phyloP scores from a whole-genome alignment of 2,329 filamentous ascomycete genomes.

The Cytospora leucostoma region DNA sequence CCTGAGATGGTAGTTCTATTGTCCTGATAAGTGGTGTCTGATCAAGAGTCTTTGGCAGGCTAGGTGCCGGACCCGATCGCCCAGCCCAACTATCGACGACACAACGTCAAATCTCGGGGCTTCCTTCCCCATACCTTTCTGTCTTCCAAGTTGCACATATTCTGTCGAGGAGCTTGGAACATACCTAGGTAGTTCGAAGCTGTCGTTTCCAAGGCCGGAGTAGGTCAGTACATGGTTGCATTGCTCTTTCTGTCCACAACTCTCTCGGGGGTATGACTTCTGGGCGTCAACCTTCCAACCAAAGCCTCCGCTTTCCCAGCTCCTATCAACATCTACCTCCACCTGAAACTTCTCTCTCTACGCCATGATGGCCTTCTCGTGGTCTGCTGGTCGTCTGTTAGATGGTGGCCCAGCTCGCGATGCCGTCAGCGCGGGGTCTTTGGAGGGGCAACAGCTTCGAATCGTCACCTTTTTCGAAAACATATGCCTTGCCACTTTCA shows the following conservation, averaged over 20 bases:
- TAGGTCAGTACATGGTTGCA: constrained; percentile 19
- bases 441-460: constrained; percentile 6
- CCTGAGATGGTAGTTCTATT: not conserved
- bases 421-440: not conserved
- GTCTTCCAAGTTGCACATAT: not conserved
- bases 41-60: constrained; percentile 17
- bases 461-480: not conserved
- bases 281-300: not conserved
- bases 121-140: not conserved
- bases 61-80: constrained; percentile 8
- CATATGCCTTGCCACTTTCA: constrained; percentile 12
- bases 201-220: constrained; percentile 14
- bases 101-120: not conserved
- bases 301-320: not conserved
- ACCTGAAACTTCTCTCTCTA: not conserved
- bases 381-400: not conserved
- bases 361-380: constrained; percentile 10
- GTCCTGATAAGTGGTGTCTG: constrained; percentile 16
- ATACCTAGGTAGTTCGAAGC: constrained; percentile 9
- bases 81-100: constrained; percentile 7
- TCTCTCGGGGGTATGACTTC: constrained; percentile 1
- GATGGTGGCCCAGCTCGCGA: not conserved
- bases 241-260: constrained; percentile 2
- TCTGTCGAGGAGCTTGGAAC: constrained; percentile 2
- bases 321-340: not conserved